Evolutionary conservation across 345 rosid genomes (phyloP), one percentile per base, ranked within the genome.

Genomic region (Mallotus nudiflorus): DNA sequence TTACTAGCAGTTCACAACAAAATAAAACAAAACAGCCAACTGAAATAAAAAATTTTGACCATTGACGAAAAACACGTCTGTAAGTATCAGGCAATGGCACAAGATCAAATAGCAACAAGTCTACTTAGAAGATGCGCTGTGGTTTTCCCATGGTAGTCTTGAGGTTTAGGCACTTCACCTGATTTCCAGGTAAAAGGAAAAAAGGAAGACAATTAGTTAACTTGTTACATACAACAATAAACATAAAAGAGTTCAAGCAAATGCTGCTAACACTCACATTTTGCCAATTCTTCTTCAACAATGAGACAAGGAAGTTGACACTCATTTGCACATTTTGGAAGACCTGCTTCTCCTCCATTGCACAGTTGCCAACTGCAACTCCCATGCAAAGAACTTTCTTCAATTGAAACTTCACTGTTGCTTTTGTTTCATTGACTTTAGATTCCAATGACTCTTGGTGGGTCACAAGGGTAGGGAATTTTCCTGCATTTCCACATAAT

Each of bases 361-460:
- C 74, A 2, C 73, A 68, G 61, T 80, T 80, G 0, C 77, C 83
- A 16, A 80, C 83, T 31, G 83, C 83, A n/a, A 80, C 83, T 13
- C 83, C 83, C 83, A 80, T 75, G 74, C 83, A 75, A 6, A 80
- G 74, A 5, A 75, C 83, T 56, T 75, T 80, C 77, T 80, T 80
- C 59, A 80, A 48, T 28, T 80, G 83, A 40, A 80, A 80, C 69
- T 80, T 80, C 37, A 80, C 77, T 0, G 79, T 80, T 3, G 80
- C 80, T 42, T 80, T 75, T 46, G 62, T 69, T 59, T 77, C 81
- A 22, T 77, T 78, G 22, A 78, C 82, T 49, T 78, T 78, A 1
- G 78, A 44, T 80, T 80, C 83, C 0, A 80, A 46, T 4, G 83
- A 75, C 6, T 80, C 83, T 56, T 80, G 83, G 49, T 80, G 83